Percentiles rank a stretch among this genome's conserved stretches.
Conservation (phyloP, 2,329 filamentous ascomycete species). For the Diaporthe citri region DNA sequence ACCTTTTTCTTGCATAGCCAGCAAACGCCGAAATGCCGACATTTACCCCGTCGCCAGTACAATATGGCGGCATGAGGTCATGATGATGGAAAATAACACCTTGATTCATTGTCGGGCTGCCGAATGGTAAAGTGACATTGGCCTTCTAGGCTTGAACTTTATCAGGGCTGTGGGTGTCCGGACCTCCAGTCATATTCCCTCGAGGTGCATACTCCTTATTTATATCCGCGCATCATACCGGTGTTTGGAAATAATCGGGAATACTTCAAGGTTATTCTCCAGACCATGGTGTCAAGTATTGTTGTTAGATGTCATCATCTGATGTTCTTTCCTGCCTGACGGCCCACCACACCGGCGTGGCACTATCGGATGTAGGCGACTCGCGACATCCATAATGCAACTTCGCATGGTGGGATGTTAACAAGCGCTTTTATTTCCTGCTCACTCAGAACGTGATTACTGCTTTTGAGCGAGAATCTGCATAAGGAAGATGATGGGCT, state of each 20-base stretch:
- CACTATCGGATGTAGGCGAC: not conserved
- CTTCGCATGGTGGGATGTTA: not conserved
- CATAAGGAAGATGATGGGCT: not conserved
- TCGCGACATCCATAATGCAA: not conserved
- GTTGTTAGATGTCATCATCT: not conserved
- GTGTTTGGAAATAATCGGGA: not conserved
- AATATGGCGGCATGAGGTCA: not conserved
- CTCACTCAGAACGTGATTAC: not conserved
- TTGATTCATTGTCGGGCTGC: not conserved
- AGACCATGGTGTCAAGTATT: not conserved
- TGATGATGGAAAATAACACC: not conserved
- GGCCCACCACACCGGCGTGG: no score
- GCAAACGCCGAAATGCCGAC: not conserved
- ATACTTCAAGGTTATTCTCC: not conserved
- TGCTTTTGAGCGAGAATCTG: not conserved
- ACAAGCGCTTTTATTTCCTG: not conserved
- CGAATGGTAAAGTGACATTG: constrained; percentile 18
- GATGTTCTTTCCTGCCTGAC: not conserved
- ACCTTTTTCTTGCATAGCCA: not conserved
- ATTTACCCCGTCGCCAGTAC: not conserved
- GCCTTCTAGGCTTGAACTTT: not conserved
- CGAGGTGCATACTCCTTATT: not conserved
- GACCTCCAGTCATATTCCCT: not conserved
- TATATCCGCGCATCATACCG: not conserved
- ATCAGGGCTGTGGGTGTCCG: not conserved